Conservation (phyloP, 768 basidiomycete species). For the Psilocybe subaeruginosa region DNA sequence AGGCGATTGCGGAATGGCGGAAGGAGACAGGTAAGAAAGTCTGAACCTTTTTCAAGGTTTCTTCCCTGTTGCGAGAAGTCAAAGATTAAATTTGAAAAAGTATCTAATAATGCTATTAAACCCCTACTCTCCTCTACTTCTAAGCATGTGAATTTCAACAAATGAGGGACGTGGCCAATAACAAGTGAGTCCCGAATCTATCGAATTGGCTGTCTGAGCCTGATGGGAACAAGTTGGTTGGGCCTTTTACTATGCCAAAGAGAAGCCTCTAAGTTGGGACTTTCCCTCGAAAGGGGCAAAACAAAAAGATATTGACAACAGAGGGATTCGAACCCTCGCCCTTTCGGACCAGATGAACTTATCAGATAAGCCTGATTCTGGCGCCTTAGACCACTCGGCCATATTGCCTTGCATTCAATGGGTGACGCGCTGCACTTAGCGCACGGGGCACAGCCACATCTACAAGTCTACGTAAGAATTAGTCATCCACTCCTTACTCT, state of each 20-base stretch:
- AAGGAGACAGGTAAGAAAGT: conserved; percentile 39
- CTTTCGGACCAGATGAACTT: conserved; percentile 33
- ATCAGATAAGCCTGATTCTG: conserved; percentile 2
- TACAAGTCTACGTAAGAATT: too few relatives aligned
- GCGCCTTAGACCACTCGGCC: conserved; percentile 14
- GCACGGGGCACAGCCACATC: too few relatives aligned
- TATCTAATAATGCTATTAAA: conserved; percentile 13
- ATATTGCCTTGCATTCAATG: conserved; percentile 1
- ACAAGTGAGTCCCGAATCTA: too few relatives aligned
- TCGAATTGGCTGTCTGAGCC: too few relatives aligned
- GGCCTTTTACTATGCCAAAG: too few relatives aligned
- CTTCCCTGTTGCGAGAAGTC: conserved; percentile 7
- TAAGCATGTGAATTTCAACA: too few relatives aligned
- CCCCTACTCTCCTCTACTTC: conserved; percentile 3
- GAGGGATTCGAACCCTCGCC: conserved; percentile 38
- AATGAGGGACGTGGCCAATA: too few relatives aligned
- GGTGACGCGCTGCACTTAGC: too few relatives aligned
- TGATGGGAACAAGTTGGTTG: too few relatives aligned
- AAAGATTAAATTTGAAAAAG: conserved; percentile 12
- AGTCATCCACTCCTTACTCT: too few relatives aligned
- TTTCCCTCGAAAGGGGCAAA: not conserved
- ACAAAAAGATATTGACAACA: conserved; percentile 15
- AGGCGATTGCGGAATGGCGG: conserved; percentile 48
- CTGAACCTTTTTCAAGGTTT: conserved; percentile 9
- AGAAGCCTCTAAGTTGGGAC: too few relatives aligned